Base-by-base conservation (phyloP, 805 yeast genomes). In the Candida fluviatilis region DNA sequence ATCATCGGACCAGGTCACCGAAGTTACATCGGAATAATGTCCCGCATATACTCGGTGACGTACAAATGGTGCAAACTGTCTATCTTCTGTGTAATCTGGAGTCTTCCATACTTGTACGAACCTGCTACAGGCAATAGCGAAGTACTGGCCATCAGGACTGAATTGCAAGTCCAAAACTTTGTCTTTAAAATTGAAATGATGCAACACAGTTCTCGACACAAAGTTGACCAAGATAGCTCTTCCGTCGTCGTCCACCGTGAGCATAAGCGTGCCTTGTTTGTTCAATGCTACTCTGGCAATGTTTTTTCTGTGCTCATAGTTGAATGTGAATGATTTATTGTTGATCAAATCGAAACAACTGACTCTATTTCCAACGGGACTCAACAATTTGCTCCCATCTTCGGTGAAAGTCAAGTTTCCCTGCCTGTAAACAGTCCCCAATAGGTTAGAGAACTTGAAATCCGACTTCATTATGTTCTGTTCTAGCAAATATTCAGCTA, bases 31-130 rank as follows among this genome's bases (percentile, higher is more conserved):
- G 36, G 80, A 81, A 57, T 80, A 89, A 65, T 93, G 99, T 25
- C 99, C 99, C 1, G 96, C 88, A 52, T 89, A 89, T 5, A 85
- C 77, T 53, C 95, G 71, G 60, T 86, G 87, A 46, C 95, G 83
- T 28, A 91, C 85, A 62, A 93, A 93, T 12, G 99, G 99, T 0
- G 96, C 93, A 71, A 93, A 93, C 57, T 89, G 96, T 43, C 95
- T 74, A 53, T 88, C 96, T 50, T 86, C 93, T 5, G 78, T 65
- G 17, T 71, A 67, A 34, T 76, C 80, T 0, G 97, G 97, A 1
- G 97, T 87, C 53, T 79, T 82, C 99, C 99, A 93, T 6, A 93
- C 82, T 59, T 93, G 97, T 13, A 91, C 67, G 38, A 84, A 83
- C 48, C 95, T 68, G 4, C 87, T 88, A 25, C 80, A 69, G 3